Base-by-base conservation (phyloP, 2,329 filamentous ascomycete genomes). In the Claviceps lovelessii region DNA sequence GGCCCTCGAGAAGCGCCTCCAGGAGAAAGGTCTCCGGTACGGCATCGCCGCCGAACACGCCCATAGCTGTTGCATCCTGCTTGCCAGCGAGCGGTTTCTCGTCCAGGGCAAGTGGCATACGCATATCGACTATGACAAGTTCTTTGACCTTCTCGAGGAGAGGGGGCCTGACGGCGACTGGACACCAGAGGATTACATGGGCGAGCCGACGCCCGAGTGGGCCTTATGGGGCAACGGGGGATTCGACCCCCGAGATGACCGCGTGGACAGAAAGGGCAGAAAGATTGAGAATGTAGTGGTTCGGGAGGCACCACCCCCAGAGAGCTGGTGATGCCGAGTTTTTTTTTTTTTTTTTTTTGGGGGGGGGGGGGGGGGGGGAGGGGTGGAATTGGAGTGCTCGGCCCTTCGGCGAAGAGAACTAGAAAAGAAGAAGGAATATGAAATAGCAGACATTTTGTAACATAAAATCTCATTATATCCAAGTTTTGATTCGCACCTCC, bases 21-120 rank as follows among this genome's bases (percentile, higher is more conserved):
- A 76, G 42, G 76, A 76, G 52, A 78, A 88, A 45, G 88, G 88
- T 0, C 74, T 97, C 7, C 76, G 76, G 1, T 97, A 97, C 63
- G 91, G 91, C 19, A 91, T 97, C 61, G 91, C 88, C 0, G 93
- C 91, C 1, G 93, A 97, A 71, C 91, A 97, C 66, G 88, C 88
- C 1, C 91, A 97, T 72, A 93, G 86, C 65, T 97, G 93, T 73
- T 97, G 91, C 67, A 84, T 94, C 28, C 73, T 97, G 53, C 76
- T 97, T 44, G 91, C 89, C 0, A 90, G 86, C 63, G 83, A 85
- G 55, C 75, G 90, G 9, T 98, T 97, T 74, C 74, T 76, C 55
- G 80, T 84, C 46, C 74, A 86, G 51, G 88, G 84, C 5, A 86
- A 81, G 66, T 97, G 90, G 90, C 88, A 93, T 66, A 95, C 91